A percentile compares a stretch with the other conserved stretches of the same genome.
Conservation (phyloP, 148 eudicot genomes). For the Persicaria tinctoria region DNA sequence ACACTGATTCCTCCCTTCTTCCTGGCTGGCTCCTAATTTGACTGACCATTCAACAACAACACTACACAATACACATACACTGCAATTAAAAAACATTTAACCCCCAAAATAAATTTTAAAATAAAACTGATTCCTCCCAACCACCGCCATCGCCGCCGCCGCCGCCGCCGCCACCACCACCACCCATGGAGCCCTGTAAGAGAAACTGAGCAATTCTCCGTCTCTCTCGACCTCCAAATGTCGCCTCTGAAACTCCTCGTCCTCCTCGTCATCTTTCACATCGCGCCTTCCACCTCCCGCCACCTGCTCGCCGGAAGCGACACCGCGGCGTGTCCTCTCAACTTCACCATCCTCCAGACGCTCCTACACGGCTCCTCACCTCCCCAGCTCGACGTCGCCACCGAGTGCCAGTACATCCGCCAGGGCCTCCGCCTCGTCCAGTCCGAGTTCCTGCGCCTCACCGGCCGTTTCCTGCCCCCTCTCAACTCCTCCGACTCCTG, state of each 20-base stretch:
- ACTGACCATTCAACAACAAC: too few species aligned
- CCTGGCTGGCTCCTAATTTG: too few species aligned
- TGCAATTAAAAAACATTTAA: too few species aligned
- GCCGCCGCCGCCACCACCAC: neutral
- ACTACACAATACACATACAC: too few species aligned
- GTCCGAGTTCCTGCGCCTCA: constrained; percentile 45
- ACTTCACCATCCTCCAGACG: constrained; percentile 32
- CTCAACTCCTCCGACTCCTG: constrained; percentile 46
- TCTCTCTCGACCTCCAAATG: neutral
- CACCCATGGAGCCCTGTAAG: neutral
- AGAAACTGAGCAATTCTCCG: too few species aligned
- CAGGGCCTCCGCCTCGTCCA: constrained; percentile 57
- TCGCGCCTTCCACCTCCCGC: constrained; percentile 8
- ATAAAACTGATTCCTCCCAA: neutral
- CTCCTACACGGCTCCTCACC: constrained; percentile 17
- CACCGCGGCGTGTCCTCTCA: constrained; percentile 42
- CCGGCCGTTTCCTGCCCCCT: constrained; percentile 48
- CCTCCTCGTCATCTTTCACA: neutral
- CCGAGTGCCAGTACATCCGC: constrained; percentile 42
- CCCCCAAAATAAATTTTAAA: neutral
- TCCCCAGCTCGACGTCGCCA: constrained; percentile 13
- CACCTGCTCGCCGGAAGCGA: constrained; percentile 15
- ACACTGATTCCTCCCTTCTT: too few species aligned
- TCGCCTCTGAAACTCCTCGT: neutral
- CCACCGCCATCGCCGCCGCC: neutral